A percentile compares a stretch with the other conserved stretches of the same genome.
phyloP scores from a whole-genome alignment of 2,329 filamentous ascomycete species.

The Xylaria sp. region DNA sequence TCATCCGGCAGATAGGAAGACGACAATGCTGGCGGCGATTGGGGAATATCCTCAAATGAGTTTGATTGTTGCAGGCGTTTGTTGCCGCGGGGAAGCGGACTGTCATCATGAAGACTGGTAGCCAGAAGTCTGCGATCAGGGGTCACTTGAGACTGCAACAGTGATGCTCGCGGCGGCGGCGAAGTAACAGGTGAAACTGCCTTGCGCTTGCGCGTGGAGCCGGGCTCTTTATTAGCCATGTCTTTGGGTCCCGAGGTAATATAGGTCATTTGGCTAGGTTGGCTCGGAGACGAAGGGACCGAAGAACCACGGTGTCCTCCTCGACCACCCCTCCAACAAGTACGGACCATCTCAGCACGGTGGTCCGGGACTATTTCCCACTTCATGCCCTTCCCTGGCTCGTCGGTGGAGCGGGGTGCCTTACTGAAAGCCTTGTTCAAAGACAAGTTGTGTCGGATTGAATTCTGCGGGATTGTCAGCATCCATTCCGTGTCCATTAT shows the following conservation, averaged over 20 bases:
- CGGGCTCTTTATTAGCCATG: conserved; percentile 62
- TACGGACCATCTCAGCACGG: conserved; percentile 87
- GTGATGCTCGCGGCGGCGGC: conserved; percentile 63
- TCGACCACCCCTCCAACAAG: conserved; percentile 69
- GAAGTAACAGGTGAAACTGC: conserved; percentile 65
- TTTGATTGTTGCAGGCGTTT: conserved; percentile 57
- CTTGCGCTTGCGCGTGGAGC: conserved; percentile 67
- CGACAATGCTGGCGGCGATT: conserved; percentile 68
- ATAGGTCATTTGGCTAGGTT: conserved; percentile 67
- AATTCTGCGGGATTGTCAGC: conserved; percentile 71
- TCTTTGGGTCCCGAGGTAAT: conserved; percentile 69
- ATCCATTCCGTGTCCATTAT: neutral
- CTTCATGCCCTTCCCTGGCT: conserved; percentile 99
- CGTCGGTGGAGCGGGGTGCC: conserved; percentile 89
- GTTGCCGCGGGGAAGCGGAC: conserved; percentile 69
- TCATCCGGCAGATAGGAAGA: conserved; percentile 73
- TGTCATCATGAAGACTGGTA: conserved; percentile 64
- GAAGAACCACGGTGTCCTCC: conserved; percentile 75
- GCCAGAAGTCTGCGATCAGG: conserved; percentile 64
- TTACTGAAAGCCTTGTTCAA: conserved; percentile 96
- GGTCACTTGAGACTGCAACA: conserved; percentile 65
- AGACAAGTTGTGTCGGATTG: conserved; percentile 95
- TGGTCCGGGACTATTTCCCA: conserved; percentile 92
- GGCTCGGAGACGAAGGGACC: conserved; percentile 73
- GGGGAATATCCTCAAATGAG: conserved; percentile 63